These are phyloP conservation scores for Madurella fahalii DNA, from an alignment of 2,329 filamentous ascomycete species.

Conservation along the genomic window DNA sequence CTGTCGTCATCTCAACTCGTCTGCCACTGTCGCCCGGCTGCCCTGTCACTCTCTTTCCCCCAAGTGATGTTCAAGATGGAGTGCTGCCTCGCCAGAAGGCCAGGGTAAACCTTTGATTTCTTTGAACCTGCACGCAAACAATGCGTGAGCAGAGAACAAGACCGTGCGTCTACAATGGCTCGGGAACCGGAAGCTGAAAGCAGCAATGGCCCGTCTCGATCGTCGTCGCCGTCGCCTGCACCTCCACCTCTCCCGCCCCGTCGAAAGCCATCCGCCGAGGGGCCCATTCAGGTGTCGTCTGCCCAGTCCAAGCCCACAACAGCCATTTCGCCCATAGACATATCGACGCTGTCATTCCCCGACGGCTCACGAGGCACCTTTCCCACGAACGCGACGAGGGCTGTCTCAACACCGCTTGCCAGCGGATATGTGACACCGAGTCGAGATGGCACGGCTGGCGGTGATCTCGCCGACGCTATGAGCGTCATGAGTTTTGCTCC, in stretches of 20 bases:
- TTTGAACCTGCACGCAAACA: constrained; percentile 6
- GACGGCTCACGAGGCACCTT: constrained; percentile 66
- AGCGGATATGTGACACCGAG: constrained; percentile 41
- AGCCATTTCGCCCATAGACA: constrained; percentile 75
- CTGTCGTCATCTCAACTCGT: constrained; percentile 16
- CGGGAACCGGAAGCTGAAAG: constrained; percentile 16
- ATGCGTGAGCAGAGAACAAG: constrained; percentile 17
- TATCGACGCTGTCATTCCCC: constrained; percentile 70
- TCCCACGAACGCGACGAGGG: constrained; percentile 36
- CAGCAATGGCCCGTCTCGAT: constrained; percentile 10
- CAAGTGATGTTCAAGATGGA: not conserved
- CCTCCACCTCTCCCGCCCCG: constrained; percentile 29
- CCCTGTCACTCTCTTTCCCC: not conserved
- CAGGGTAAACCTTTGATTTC: not conserved
- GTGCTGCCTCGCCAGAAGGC: not conserved
- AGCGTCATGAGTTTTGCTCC: constrained; percentile 65
- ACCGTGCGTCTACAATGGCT: constrained; percentile 20
- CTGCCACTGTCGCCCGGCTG: not conserved
- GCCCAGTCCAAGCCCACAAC: constrained; percentile 70
- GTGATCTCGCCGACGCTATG: constrained; percentile 58
- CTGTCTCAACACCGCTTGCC: constrained; percentile 35
- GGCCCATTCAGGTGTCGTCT: constrained; percentile 31
- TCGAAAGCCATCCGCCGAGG: constrained; percentile 29
- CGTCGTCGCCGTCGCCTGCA: constrained; percentile 12
- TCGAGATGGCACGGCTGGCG: constrained; percentile 21